phyloP scores from a whole-genome alignment of 2,329 filamentous ascomycete species.

The Colletotrichum gloeosporioides region DNA sequence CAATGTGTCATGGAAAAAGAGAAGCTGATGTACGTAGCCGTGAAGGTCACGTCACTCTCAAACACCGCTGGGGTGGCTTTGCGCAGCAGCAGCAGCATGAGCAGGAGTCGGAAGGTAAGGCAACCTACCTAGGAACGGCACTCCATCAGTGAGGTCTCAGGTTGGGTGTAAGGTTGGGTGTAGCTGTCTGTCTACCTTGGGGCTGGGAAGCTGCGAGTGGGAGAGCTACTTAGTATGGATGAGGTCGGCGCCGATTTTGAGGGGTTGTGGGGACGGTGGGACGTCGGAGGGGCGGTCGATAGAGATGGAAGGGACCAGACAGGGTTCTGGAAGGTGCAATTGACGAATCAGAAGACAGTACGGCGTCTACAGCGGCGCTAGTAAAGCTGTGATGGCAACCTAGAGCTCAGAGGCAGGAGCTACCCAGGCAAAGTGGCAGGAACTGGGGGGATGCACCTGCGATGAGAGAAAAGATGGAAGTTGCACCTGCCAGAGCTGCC shows the following conservation, averaged over 20 bases:
- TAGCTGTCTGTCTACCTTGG: too few relatives aligned
- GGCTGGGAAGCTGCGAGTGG: not conserved
- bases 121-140: too few relatives aligned
- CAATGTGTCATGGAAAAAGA: not conserved
- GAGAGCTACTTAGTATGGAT: not conserved
- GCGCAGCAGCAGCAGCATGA: not conserved
- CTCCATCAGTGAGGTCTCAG: too few relatives aligned
- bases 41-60: not conserved
- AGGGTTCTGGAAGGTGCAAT: constrained; percentile 15
- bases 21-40: not conserved
- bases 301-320: not conserved
- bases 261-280: not conserved
- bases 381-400: not conserved
- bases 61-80: not conserved
- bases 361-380: constrained; percentile 9
- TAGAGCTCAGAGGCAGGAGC: not conserved
- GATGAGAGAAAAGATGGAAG: not conserved
- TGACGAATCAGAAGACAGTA: constrained; percentile 6
- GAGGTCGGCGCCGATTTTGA: not conserved
- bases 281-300: not conserved
- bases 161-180: too few relatives aligned
- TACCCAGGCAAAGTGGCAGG: not conserved
- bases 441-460: not conserved
- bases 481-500: not conserved
- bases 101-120: not conserved